Evolutionary conservation across 768 basidiomycete genomes (phyloP).

Genomic region (Leccinum subgranulosum): DNA sequence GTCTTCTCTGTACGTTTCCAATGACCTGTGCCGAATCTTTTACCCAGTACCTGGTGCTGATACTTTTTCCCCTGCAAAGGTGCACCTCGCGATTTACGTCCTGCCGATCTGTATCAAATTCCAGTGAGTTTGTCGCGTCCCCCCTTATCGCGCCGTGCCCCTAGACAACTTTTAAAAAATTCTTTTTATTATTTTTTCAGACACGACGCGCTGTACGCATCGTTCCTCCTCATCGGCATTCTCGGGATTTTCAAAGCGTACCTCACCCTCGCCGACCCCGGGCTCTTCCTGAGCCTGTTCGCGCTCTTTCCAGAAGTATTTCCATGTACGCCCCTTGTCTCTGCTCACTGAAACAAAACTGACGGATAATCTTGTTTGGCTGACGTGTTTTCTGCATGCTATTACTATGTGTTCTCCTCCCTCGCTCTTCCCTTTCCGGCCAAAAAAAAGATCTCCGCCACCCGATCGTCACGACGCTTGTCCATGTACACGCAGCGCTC

Average conservation of each 20-base stretch:
- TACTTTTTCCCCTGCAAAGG: constrained; percentile 36
- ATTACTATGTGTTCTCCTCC: not conserved
- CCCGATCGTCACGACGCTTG: constrained; percentile 77
- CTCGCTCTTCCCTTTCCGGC: not conserved
- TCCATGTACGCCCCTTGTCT: constrained; percentile 54
- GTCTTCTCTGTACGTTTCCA: constrained; percentile 75
- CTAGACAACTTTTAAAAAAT: not conserved
- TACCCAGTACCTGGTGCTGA: not conserved
- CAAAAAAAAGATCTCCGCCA: constrained; percentile 71
- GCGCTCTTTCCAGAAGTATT: constrained; percentile 81
- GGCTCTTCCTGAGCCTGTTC: constrained; percentile 80
- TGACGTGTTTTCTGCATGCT: not conserved
- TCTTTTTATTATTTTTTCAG: constrained; percentile 35
- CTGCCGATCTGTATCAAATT: constrained; percentile 87
- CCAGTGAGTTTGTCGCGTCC: constrained; percentile 45
- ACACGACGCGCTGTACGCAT: constrained; percentile 80
- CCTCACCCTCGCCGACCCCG: constrained; percentile 85
- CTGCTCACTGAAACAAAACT: not conserved
- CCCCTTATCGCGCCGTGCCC: not conserved
- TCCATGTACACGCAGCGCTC: constrained; percentile 80
- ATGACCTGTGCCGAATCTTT: not conserved
- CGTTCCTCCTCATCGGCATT: constrained; percentile 72
- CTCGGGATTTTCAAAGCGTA: constrained; percentile 88
- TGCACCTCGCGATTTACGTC: constrained; percentile 81
- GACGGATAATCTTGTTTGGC: not conserved